Evolutionary conservation across 1,284 basidiomycete genomes (phyloP), one percentile per base, ranked within the genome.

Genomic region (Sutorius eximius): DNA sequence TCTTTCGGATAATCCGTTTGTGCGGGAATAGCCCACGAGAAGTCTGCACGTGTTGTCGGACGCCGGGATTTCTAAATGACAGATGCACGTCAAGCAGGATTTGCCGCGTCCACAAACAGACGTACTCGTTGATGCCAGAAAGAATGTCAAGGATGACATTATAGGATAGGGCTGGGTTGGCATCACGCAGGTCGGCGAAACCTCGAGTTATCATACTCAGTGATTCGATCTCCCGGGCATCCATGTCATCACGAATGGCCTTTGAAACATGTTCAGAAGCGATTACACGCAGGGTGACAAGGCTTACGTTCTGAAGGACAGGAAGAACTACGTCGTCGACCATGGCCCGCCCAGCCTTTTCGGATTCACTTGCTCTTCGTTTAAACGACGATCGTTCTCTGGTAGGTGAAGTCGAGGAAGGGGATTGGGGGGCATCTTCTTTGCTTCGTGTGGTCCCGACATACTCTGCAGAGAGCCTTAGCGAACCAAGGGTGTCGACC

Each of bases 41-140:
- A 2, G 88, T 89, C 57, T 89, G 84, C n/a, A 93, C 81, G 62
- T 92, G 83, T 61, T 89, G 85, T 61, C 87, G 82, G 34, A 93
- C 82, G n/a, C 80, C 75, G 33, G 78, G 52, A 65, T 90, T 91
- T 53, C 91, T 93, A 67, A 27, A 57, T 56, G 22, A 16, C 3
- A 52, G 57, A 52, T 40, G 44, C 57, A 57, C 16, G 47, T 46
- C 18, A 45, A 45, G 22, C 34, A 36, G 32, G 40, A 38, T 45
- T 50, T 27, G 24, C 30, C 33, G 24, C 46, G 36, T 33, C 49
- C 32, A 29, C 45, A 20, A 49, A 47, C 49, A 48, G 13, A 81
- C 90, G 60, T 71, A 94, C 91, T 92, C 88, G 71, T 95, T 92
- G 68, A 98, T 91, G 24, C 91, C 93, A 27, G 87, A 81, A n/a